Conservation (phyloP, 768 basidiomycete species). For the Tylopilus rubrobrunneus region DNA sequence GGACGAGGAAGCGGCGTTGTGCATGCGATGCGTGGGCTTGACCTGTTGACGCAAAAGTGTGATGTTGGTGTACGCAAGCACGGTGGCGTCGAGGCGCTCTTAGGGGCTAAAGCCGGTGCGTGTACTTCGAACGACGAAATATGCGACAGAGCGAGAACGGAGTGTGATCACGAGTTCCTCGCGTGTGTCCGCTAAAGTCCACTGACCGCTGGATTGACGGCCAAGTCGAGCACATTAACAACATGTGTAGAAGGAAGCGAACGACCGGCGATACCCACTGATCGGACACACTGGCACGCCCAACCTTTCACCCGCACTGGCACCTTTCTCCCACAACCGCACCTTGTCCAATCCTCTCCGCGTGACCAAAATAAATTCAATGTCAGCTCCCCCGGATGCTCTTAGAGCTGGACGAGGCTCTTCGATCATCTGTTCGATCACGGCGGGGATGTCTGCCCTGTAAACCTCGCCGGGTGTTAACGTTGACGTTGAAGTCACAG, state of each 20-base stretch:
- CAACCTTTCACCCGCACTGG: conserved; percentile 66
- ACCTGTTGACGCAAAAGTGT: conserved; percentile 80
- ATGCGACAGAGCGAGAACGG: neutral
- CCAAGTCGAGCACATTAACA: conserved; percentile 32
- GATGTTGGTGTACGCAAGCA: conserved; percentile 76
- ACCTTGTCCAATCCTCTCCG: conserved; percentile 70
- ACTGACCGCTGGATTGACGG: conserved; percentile 52
- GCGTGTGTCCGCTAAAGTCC: conserved; percentile 76
- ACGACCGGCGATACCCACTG: conserved; percentile 32
- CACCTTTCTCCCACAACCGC: conserved; percentile 52
- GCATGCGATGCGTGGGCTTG: conserved; percentile 70
- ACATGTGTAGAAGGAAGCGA: neutral
- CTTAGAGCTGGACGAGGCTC: conserved; percentile 53
- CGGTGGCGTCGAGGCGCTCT: conserved; percentile 85
- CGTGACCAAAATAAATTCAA: neutral
- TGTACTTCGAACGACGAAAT: conserved; percentile 42
- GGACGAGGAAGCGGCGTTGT: conserved; percentile 24
- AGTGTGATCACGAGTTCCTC: conserved; percentile 10
- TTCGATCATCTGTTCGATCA: conserved; percentile 55
- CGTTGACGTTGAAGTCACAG: too few relatives aligned
- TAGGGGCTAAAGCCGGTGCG: conserved; percentile 81
- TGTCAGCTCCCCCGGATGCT: conserved; percentile 1
- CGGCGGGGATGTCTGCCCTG: conserved; percentile 54
- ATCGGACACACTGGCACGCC: conserved; percentile 74
- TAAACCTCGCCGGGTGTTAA: conserved; percentile 34